Percentiles rank a stretch among this genome's conserved stretches.
Conservation (phyloP, 441 rosid genomes). For the Populus trichocarpa region DNA sequence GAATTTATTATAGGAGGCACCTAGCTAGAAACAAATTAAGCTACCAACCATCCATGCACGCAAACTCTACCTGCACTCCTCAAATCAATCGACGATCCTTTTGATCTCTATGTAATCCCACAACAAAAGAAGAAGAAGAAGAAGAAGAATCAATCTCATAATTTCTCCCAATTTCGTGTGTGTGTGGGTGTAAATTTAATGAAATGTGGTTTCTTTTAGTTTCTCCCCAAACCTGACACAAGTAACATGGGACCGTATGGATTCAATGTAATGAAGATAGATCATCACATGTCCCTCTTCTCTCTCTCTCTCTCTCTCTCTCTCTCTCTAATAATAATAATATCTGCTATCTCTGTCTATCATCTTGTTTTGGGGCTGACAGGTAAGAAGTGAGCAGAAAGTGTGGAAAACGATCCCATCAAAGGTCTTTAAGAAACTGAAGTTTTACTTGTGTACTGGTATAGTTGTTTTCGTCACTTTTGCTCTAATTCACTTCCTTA, state of each 20-base stretch:
- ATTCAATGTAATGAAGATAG: neutral
- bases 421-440: slow-evolving; percentile 16
- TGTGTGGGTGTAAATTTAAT: no score
- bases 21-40: no score
- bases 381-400: slow-evolving; percentile 24
- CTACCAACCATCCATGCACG: no score
- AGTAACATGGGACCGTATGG: slow-evolving; percentile 30
- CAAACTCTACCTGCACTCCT: no score
- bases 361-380: slow-evolving; percentile 11
- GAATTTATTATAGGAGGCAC: no score
- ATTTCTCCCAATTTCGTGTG: no score
- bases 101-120: no score
- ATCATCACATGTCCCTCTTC: neutral
- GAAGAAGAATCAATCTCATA: no score
- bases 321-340: neutral
- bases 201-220: no score
- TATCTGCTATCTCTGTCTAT: no score
- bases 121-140: no score
- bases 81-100: no score
- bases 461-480: neutral
- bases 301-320: neutral
- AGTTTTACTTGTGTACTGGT: slow-evolving; percentile 12
- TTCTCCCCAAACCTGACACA: slow-evolving; percentile 17
- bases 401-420: slow-evolving; percentile 31
- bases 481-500: neutral